Base-by-base conservation (phyloP, 257 asterid genomes). In the Osmanthus fragrans region DNA sequence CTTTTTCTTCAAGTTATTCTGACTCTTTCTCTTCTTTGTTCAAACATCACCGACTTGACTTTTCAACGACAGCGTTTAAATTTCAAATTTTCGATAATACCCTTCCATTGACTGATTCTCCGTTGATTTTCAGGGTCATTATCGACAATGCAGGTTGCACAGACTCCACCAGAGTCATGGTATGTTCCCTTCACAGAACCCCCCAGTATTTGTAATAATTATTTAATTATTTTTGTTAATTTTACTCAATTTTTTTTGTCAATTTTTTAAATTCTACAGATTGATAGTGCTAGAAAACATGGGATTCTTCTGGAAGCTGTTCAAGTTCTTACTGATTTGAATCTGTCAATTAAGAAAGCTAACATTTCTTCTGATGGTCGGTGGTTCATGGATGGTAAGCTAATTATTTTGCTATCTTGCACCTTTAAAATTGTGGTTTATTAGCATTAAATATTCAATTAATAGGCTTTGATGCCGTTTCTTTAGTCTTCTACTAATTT, bases 361-460 rank as follows among this genome's bases (percentile, higher is more conserved):
- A 93, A 96, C 86, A 83, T 96, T 49, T 93, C 94, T 29, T 96
- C 98, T 21, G 99, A 96, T 71, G 98, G 98, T 0, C 94, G 92
- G 83, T 96, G 99, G 99, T 96, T 89, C 89, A 96, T 96, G 99
- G 96, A 96, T 78, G 98, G 99, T 93, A 77, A 86, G 93, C 32
- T 6, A 29, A 3, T 37, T 64, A 16, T 66, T 78, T n/a, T 58
- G 45, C 85, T 80, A 30, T 27, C 71, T 18, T 58, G 78, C 80
- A 72, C 84, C 51, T 72, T n/a, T 56, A 54, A 42, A 42, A 42
- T 42, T 42, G 51, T 42, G 18, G 16, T 42, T 69, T 64, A 32
- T 29, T 63, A 47, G 27, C 37, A 30, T 27, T 72, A 42, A 42
- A 66, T 73, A 7, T 63, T 27, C 9, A 19, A 56, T 27, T n/a